Evolutionary conservation across 306 rosid species (phyloP), one percentile per base, ranked within the genome.

Genomic region (Rosa rugosa): DNA sequence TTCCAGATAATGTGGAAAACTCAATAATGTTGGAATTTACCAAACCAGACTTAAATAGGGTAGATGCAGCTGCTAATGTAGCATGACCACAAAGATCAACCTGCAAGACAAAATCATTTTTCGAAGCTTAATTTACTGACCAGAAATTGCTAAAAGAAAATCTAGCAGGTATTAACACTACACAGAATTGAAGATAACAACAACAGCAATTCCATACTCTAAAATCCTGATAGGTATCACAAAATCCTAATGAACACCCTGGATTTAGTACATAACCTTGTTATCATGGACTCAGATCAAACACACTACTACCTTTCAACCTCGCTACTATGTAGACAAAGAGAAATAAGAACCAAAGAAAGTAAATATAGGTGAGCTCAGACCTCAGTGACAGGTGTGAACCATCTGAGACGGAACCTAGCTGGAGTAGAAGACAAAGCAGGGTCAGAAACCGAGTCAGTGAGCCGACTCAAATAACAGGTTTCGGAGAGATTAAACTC

Each of bases 361-460:
- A 54, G 14, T n/a, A 40, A 54, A 7, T 25, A 73, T 36, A 53
- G 1, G 40, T 40, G 67, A 56, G 22, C 3, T 54, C 51, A 72
- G 73, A 92, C 93, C 93, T 91, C 98, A 77, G 65, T 0, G 59
- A 83, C 60, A 75, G 92, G 97, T 81, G 97, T 86, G 83, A 92
- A 94, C 97, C 96, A 94, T 89, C 94, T 85, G 80, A 94, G 96
- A 40, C 40, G 22, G 71, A 88, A 92, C 82, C 89, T 87, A 11
- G 69, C 42, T 34, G 90, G 92, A 79, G 25, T 60, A 2, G 89
- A 69, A 66, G 36, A 36, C 54, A 44, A 73, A 44, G 18, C 34
- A 79, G 20, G 17, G 3, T 80, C 74, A 31, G 78, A 18, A n/a
- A 77, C 63, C 8, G 80, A 79, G 4, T 73, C 87, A 8, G 75